Evolutionary conservation across 108 stramenopile species (phyloP).

Genomic region (Cyclotella baltica): DNA sequence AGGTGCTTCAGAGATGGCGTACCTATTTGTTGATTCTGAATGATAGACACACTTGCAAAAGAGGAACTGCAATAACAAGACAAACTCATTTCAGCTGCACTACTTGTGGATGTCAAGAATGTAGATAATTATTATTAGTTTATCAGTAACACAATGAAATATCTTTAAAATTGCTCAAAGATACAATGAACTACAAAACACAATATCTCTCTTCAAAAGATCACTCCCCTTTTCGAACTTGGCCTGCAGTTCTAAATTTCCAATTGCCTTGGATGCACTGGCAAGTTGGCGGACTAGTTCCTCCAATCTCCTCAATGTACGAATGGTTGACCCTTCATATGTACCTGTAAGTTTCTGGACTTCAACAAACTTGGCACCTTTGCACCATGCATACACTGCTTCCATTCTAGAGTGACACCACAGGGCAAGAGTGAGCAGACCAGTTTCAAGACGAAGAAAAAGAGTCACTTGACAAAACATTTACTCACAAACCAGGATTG

Average conservation of each 20-base stretch:
- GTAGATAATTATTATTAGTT: too few species aligned
- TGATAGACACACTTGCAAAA: too few species aligned
- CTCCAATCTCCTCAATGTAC: slow-evolving; percentile 94
- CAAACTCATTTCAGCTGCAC: too few species aligned
- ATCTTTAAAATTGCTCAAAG: slow-evolving; percentile 69
- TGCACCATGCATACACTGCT: slow-evolving; percentile 96
- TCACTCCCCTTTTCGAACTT: slow-evolving; percentile 96
- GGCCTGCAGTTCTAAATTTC: slow-evolving; percentile 91
- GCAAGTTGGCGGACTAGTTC: slow-evolving; percentile 97
- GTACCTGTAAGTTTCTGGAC: slow-evolving; percentile 95
- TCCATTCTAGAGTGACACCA: slow-evolving; percentile 80
- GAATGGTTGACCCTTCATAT: slow-evolving; percentile 98
- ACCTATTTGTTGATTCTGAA: too few species aligned
- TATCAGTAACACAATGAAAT: too few species aligned
- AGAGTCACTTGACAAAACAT: too few species aligned
- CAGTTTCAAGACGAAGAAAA: too few species aligned
- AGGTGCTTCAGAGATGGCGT: too few species aligned
- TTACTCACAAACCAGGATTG: slow-evolving; percentile 92
- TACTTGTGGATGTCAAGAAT: too few species aligned
- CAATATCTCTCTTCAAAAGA: slow-evolving; percentile 96
- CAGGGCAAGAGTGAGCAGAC: slow-evolving; percentile 2
- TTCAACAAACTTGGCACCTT: slow-evolving; percentile 97
- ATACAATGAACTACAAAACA: slow-evolving; percentile 96
- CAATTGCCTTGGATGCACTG: slow-evolving; percentile 92
- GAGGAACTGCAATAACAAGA: too few species aligned